These are phyloP conservation scores for Boletus subparvulus DNA, from an alignment of 768 basidiomycete genomes.

Conservation along the genomic window DNA sequence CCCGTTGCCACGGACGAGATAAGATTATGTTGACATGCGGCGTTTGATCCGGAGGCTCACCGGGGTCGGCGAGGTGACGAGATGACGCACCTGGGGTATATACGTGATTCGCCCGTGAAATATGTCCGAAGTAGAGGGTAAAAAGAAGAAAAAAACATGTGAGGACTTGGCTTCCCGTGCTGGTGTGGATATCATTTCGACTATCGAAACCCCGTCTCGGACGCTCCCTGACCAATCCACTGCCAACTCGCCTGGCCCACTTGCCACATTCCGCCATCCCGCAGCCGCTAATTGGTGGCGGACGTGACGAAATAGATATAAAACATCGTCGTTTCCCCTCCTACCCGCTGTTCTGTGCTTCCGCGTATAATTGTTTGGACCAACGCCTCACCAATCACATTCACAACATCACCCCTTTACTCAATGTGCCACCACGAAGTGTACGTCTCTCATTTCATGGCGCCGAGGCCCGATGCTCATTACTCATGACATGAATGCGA, in stretches of 20 bases:
- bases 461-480: not conserved
- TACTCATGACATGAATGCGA: constrained; percentile 1
- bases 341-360: not conserved
- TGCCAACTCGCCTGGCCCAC: constrained; percentile 2
- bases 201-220: not conserved
- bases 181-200: not conserved
- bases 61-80: constrained; percentile 6
- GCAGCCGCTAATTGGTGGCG: constrained; percentile 10
- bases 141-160: not conserved
- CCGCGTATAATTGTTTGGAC: not conserved
- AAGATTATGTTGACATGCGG: constrained; percentile 19
- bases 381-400: not conserved
- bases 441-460: constrained; percentile 17
- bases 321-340: not conserved
- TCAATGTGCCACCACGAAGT: constrained; percentile 39
- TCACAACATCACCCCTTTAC: not conserved
- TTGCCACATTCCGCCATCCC: constrained; percentile 12
- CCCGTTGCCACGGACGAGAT: constrained; percentile 20
- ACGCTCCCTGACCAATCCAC: constrained; percentile 1
- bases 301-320: constrained; percentile 11
- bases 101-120: constrained; percentile 2
- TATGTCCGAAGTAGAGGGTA: not conserved
- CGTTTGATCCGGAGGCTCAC: constrained; percentile 27
- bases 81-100: constrained; percentile 35
- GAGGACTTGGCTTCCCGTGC: not conserved